Base-by-base conservation (phyloP, 805 yeast genomes). In the Zygoascus ofunaensis region DNA sequence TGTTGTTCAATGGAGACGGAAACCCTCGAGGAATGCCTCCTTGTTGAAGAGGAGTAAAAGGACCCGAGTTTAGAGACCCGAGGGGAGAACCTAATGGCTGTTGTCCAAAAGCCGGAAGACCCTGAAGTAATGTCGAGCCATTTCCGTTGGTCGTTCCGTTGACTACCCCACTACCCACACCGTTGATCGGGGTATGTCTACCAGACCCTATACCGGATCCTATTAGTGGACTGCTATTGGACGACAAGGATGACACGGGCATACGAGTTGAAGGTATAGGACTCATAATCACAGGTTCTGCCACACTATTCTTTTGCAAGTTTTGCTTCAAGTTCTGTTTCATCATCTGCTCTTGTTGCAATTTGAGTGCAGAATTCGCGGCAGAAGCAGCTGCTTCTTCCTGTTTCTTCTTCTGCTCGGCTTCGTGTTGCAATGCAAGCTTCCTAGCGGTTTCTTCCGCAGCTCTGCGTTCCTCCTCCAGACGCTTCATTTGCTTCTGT, bases 391-490 rank as follows among this genome's bases (percentile, higher is more conserved):
- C 30, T 26, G 30, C 30, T 8, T 7, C 30, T 26, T 26, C 30
- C 12, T 26, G 30, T 26, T 26, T 26, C 30, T 26, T 26, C 30
- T 26, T 26, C 12, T 12, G 30, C 38, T 41, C 43, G 7, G 7
- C 30, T 12, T 32, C 39, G 10, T 18, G 24, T 14, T 36, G 32
- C 39, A 14, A 21, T 19, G 12, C 48, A 17, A 19, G 34, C 42
- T 42, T 37, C 20, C 37, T 28, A 28, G 23, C 43, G 39, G 41
- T 52, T 26, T 49, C 52, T 15, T 34, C 46, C 43, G 7, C 30
- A 7, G 7, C 12, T 8, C 30, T 41, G 48, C 38, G 37, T 39
- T 47, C 40, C 42, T 47, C 49, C 47, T 53, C 49, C 26, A 22
- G 30, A 7, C 23, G 37, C n/a, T 36, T 28, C 20, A 23, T 19